Conservation (phyloP, 176 grass and related monocot genomes). For the Elaeis guineensis region DNA sequence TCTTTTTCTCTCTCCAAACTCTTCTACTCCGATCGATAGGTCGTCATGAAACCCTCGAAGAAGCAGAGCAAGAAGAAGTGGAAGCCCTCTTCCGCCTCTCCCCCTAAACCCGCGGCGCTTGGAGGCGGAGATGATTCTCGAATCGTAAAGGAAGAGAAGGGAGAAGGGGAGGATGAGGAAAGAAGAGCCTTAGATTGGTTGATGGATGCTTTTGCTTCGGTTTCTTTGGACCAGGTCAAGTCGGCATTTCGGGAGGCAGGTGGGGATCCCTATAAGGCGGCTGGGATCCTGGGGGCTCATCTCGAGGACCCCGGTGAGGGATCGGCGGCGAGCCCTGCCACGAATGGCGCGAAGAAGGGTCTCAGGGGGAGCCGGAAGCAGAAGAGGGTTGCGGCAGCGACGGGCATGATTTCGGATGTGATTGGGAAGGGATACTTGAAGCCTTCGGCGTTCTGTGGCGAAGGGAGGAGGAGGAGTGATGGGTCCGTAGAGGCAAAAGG, state of each 20-base stretch:
- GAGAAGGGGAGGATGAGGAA: constrained; percentile 21
- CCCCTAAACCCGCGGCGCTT: background rate
- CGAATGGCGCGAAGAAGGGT: background rate
- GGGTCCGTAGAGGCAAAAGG: constrained; percentile 10
- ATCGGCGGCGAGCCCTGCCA: too few species aligned
- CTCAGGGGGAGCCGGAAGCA: constrained; percentile 22
- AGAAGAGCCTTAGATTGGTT: constrained; percentile 54
- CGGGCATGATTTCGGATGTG: constrained; percentile 62
- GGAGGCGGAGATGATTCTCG: too few species aligned
- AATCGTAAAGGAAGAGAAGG: too few species aligned
- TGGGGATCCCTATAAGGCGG: constrained; percentile 52
- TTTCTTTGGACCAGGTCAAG: constrained; percentile 65
- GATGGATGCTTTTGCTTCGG: constrained; percentile 40
- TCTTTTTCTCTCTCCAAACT: background rate
- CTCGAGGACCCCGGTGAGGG: constrained; percentile 19
- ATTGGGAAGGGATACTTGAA: constrained; percentile 61
- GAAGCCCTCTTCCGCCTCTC: constrained; percentile 18
- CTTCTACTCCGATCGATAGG: background rate
- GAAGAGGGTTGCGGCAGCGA: constrained; percentile 38
- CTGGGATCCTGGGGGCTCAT: constrained; percentile 43
- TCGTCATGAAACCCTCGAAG: constrained; percentile 43
- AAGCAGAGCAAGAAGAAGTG: constrained; percentile 44
- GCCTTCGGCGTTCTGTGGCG: background rate
- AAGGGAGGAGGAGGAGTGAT: background rate
- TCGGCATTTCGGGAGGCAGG: constrained; percentile 49